Evolutionary conservation across 176 grass and related monocot species (phyloP).

Genomic region (Eragrostis nindensis): DNA sequence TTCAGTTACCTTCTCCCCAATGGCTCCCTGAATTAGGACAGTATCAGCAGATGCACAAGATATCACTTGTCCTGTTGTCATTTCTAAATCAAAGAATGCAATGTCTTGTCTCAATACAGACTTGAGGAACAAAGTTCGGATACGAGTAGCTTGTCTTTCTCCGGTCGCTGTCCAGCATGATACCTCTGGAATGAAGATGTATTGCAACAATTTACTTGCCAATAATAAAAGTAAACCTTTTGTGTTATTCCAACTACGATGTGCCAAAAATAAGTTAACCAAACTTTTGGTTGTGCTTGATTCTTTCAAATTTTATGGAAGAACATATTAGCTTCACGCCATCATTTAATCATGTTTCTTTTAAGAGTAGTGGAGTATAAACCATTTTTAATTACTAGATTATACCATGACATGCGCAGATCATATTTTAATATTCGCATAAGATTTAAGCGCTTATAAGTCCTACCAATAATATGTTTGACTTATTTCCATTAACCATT

Average conservation of each 20-base stretch:
- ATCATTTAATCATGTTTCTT: not conserved
- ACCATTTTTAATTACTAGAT: not conserved
- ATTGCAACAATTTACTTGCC: not conserved
- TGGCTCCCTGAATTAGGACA: constrained; percentile 46
- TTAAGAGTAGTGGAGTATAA: not conserved
- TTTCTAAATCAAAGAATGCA: constrained; percentile 42
- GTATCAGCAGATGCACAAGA: constrained; percentile 32
- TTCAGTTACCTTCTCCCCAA: constrained; percentile 53
- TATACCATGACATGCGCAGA: not conserved
- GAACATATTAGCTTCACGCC: not conserved
- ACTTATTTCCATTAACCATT: too few species aligned
- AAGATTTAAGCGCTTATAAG: not conserved
- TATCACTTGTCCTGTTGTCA: constrained; percentile 33
- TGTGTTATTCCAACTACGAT: not conserved
- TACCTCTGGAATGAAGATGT: constrained; percentile 36
- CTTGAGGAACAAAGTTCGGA: constrained; percentile 36
- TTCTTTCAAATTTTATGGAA: not conserved
- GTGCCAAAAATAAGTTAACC: too few species aligned
- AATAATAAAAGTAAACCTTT: not conserved
- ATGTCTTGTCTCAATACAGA: constrained; percentile 51
- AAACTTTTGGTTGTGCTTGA: not conserved
- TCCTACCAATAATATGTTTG: too few species aligned
- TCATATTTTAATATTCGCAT: not conserved
- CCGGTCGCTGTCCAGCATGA: constrained; percentile 55
- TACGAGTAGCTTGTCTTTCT: constrained; percentile 36